Evolutionary conservation across 2,329 filamentous ascomycete genomes (phyloP).

Genomic region (Neocucurbitaria cava): DNA sequence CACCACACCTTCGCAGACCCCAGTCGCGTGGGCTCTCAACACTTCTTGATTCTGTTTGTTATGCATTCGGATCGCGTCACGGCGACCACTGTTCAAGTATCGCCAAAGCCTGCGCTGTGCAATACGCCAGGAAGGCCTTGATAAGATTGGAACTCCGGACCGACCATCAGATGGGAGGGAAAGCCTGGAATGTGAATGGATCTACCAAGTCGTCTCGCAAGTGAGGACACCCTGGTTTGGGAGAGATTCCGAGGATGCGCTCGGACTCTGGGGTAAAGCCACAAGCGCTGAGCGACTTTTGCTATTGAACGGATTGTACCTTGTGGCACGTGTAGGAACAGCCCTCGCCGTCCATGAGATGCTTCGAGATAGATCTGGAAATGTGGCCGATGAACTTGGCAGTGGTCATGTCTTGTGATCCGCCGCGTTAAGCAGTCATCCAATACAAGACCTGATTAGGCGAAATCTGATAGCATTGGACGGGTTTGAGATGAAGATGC

Average conservation of each 20-base stretch:
- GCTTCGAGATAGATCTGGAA: conserved; percentile 2
- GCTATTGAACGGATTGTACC: conserved; percentile 21
- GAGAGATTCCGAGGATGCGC: conserved; percentile 13
- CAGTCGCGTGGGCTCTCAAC: conserved; percentile 19
- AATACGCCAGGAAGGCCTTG: conserved; percentile 5
- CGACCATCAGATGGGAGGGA: background rate
- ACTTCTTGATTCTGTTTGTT: conserved; percentile 21
- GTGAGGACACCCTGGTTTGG: conserved; percentile 9
- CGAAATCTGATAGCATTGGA: conserved; percentile 25
- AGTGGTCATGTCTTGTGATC: conserved; percentile 28
- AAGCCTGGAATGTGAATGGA: background rate
- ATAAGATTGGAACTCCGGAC: conserved; percentile 1
- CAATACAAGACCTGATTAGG: conserved; percentile 15
- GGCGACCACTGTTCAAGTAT: background rate
- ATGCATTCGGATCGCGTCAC: conserved; percentile 15
- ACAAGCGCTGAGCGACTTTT: conserved; percentile 32
- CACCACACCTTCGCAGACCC: conserved; percentile 7
- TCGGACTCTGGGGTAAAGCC: conserved; percentile 14
- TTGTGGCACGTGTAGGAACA: conserved; percentile 14
- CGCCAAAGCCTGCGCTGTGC: background rate
- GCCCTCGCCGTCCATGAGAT: conserved; percentile 3
- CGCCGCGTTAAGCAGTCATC: conserved; percentile 9
- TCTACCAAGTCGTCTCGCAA: background rate
- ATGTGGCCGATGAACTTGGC: conserved; percentile 12
- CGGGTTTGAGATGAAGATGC: conserved; percentile 25